Percentiles rank a stretch among this genome's conserved stretches.
phyloP scores from a whole-genome alignment of 192 early-diverging fungal genomes.

The Backusella parvicylindrica region DNA sequence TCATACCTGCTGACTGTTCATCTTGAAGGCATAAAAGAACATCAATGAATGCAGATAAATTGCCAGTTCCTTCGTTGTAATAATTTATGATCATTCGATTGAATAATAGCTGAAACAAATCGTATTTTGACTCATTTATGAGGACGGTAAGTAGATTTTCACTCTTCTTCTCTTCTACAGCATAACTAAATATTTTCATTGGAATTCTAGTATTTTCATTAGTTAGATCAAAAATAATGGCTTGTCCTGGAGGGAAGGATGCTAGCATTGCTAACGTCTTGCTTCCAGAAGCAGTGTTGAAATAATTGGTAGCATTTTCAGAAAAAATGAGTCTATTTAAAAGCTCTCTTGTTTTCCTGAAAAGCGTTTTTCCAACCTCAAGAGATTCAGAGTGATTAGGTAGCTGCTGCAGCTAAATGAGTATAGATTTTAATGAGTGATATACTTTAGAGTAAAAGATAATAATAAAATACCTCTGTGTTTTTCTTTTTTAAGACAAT shows the following conservation, averaged over 20 bases:
- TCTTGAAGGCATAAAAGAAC: not conserved
- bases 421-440: not conserved
- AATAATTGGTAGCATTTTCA: not conserved
- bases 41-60: not conserved
- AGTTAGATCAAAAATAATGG: not conserved
- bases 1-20: not conserved
- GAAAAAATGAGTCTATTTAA: not conserved
- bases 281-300: not conserved
- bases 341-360: not conserved
- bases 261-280: not conserved
- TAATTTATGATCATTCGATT: not conserved
- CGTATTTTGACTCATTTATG: not conserved
- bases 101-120: not conserved
- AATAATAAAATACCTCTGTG: not conserved
- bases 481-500: not conserved
- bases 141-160: not conserved
- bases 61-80: not conserved
- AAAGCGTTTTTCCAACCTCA: not conserved
- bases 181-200: not conserved
- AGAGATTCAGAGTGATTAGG: not conserved
- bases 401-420: not conserved
- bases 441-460: not conserved
- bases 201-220: not conserved
- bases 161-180: not conserved
- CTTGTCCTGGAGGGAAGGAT: not conserved